Evolutionary conservation across 1,284 basidiomycete species (phyloP).

Genomic region (Marasmius oreades): DNA sequence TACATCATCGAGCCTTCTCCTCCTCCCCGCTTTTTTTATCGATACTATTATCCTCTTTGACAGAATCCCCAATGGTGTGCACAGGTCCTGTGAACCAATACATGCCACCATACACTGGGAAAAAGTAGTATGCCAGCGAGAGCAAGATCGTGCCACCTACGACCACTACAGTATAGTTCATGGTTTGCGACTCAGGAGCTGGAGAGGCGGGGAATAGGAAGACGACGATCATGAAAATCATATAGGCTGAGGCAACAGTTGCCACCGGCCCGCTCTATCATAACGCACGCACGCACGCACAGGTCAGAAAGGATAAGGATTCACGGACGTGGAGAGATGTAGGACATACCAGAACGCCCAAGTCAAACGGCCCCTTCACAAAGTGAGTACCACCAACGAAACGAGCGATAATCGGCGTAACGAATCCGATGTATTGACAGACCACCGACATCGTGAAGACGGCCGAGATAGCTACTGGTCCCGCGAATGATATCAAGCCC

Average conservation of each 20-base stretch:
- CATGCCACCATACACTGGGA: constrained; percentile 21
- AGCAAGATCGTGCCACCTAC: constrained; percentile 20
- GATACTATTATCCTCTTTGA: too few species aligned
- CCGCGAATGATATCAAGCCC: constrained; percentile 45
- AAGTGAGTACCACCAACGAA: constrained; percentile 20
- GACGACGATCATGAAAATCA: constrained; percentile 26
- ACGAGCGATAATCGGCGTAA: constrained; percentile 29
- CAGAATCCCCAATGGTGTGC: constrained; percentile 9
- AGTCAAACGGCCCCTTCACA: constrained; percentile 13
- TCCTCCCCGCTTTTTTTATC: too few species aligned
- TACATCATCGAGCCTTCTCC: too few species aligned
- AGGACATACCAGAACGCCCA: constrained; percentile 15
- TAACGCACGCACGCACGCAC: too few species aligned
- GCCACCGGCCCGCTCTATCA: constrained; percentile 27
- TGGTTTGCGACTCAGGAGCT: constrained; percentile 11
- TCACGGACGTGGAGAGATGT: too few species aligned
- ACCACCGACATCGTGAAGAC: constrained; percentile 45
- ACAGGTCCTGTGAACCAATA: constrained; percentile 26
- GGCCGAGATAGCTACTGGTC: constrained; percentile 42
- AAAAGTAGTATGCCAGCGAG: constrained; percentile 19
- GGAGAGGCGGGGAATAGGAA: constrained; percentile 24
- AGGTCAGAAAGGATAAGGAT: not conserved
- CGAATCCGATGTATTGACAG: constrained; percentile 42
- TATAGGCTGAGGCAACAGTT: constrained; percentile 22
- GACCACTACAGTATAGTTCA: constrained; percentile 30